Conservation (phyloP, 371 early-diverging fungal genomes). For the Lichtheimia corymbifera region DNA sequence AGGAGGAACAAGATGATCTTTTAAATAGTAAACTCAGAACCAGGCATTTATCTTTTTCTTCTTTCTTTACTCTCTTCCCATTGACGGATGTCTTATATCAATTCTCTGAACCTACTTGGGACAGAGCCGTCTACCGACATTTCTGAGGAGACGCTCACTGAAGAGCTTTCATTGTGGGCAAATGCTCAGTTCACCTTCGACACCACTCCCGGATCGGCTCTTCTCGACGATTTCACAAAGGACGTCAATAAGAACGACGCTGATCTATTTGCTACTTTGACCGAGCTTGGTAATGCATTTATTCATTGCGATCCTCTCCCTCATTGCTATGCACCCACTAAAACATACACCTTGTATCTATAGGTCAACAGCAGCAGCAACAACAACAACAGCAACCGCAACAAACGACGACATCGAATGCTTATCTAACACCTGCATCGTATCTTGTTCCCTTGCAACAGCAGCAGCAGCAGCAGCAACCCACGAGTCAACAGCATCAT, state of each 20-base stretch:
- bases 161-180: conserved; percentile 63
- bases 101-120: conserved; percentile 40
- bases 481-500: conserved; percentile 1
- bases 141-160: conserved; percentile 39
- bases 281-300: conserved; percentile 12
- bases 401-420: background rate
- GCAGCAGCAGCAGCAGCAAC: conserved; percentile 13
- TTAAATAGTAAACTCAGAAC: background rate
- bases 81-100: conserved; percentile 44
- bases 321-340: background rate
- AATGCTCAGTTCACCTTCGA: conserved; percentile 76
- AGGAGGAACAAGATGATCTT: too few relatives aligned
- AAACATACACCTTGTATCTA: conserved; percentile 1
- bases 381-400: background rate
- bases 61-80: background rate
- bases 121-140: conserved; percentile 38
- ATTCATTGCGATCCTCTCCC: background rate
- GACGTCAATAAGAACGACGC: conserved; percentile 9
- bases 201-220: conserved; percentile 45
- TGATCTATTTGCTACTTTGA: conserved; percentile 13
- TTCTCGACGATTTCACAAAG: conserved; percentile 27
- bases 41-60: background rate
- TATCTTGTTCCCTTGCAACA: conserved; percentile 12
- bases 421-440: background rate
- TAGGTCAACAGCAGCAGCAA: background rate